phyloP scores from a whole-genome alignment of 257 asterid genomes.

The Gynochthodes officinalis region DNA sequence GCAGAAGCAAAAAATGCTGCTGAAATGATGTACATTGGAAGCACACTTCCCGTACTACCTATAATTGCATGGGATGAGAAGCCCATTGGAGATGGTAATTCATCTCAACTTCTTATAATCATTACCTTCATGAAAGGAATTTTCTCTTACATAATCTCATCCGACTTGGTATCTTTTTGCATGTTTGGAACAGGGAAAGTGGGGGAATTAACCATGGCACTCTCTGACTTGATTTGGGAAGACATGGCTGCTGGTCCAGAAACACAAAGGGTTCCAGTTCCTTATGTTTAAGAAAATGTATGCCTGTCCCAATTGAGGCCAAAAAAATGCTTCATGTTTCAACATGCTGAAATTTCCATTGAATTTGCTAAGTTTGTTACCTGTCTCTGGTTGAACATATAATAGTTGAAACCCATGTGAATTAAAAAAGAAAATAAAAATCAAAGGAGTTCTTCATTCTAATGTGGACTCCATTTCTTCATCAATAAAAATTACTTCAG shows the following conservation, averaged over 20 bases:
- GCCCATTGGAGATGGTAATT: conserved; percentile 81
- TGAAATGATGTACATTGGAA: conserved; percentile 92
- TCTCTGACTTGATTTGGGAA: conserved; percentile 87
- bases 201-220: conserved; percentile 86
- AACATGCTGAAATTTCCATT: neutral
- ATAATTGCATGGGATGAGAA: conserved; percentile 65
- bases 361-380: neutral
- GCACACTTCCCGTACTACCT: conserved; percentile 85
- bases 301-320: neutral
- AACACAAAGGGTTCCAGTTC: conserved; percentile 52
- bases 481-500: too few relatives aligned
- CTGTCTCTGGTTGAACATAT: neutral
- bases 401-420: neutral
- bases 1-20: conserved; percentile 54
- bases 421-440: neutral
- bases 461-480: neutral
- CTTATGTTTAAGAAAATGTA: conserved; percentile 33
- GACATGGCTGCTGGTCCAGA: conserved; percentile 86
- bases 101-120: neutral
- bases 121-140: neutral
- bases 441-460: neutral
- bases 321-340: neutral
- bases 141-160: neutral
- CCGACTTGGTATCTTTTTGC: neutral
- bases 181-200: conserved; percentile 46